Base-by-base conservation (phyloP, 2,329 filamentous ascomycete species). In the Mariannaea elegans region DNA sequence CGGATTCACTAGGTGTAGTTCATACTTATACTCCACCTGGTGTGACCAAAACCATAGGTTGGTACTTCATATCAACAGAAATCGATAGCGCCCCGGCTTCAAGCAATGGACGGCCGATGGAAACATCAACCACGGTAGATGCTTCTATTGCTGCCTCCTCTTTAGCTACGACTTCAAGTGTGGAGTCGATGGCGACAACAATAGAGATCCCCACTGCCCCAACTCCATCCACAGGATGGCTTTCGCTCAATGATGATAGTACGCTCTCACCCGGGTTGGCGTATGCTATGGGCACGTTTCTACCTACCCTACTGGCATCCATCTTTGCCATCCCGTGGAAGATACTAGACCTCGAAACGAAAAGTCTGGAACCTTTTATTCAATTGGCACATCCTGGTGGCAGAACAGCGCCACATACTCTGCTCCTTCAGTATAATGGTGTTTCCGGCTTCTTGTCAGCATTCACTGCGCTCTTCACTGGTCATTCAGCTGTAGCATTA, bases 281-380 rank as follows among this genome's bases (percentile, higher is more conserved):
- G 7, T 50, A 50, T n/a, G 27, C 39, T 29, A 50, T 50, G 14
- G 47, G 47, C 34, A 50, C 47, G 8, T 50, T 50, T 29, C 47
- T 39, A 10, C 32, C 47, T 7, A 27, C 19, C 7, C 19, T 50
- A 4, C 3, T 50, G 14, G 47, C 47, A 12, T 50, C 47, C 14
- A 36, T 50, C 7, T 50, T 50, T 7, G 13, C 47, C 21, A 29
- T 50, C n/a, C 47, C 47, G 9, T 50, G 47, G 47, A 50, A 50
- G 32, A 39, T 50, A 16, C 32, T 50, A 13, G 32, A 36, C 21
- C 32, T 50, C 34, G 47, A 50, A 23, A 24, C 21, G 14, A 29
- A 24, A 12, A 39, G 47, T 29, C 21, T 50, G n/a, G 47, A 50
- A 13, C 32, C 32, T 21, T 50, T 50, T 13, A 32, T 32, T 18